A percentile compares a stretch with the other conserved stretches of the same genome.
These are phyloP conservation scores for Leccinum insolens DNA, from an alignment of 1,284 basidiomycete species.

Conservation along the genomic window DNA sequence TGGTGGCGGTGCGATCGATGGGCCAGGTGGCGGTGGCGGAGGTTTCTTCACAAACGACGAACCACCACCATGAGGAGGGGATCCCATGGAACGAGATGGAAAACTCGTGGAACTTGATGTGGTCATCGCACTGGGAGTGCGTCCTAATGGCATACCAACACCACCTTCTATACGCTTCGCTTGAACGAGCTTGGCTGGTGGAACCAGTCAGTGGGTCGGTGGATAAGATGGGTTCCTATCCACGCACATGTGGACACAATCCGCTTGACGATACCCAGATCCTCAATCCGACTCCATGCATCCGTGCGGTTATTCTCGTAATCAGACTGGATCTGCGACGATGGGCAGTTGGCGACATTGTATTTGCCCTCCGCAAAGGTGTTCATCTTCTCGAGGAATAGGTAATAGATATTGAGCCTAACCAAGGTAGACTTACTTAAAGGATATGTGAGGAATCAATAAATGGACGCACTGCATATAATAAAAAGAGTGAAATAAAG, in stretches of 20 bases:
- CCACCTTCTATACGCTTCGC: constrained; percentile 45
- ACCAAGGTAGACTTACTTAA: constrained; percentile 7
- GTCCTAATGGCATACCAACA: constrained; percentile 39
- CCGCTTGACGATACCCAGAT: constrained; percentile 78
- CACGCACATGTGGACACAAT: constrained; percentile 81
- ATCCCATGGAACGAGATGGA: constrained; percentile 41
- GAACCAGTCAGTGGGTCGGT: constrained; percentile 2
- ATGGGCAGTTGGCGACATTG: constrained; percentile 65
- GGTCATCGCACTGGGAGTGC: constrained; percentile 38
- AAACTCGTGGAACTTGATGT: constrained; percentile 47
- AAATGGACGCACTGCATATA: constrained; percentile 91
- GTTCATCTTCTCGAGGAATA: constrained; percentile 92
- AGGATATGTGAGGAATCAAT: constrained; percentile 3
- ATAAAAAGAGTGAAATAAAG: constrained; percentile 97
- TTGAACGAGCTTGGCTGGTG: constrained; percentile 66
- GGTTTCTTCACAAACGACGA: constrained; percentile 46
- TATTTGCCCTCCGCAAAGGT: constrained; percentile 86
- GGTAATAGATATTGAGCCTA: constrained; percentile 92
- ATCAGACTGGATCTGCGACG: constrained; percentile 74
- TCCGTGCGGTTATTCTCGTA: constrained; percentile 85
- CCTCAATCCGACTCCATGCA: constrained; percentile 76
- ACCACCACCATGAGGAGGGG: constrained; percentile 41
- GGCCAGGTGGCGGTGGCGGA: constrained; percentile 46
- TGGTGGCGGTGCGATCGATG: constrained; percentile 49
- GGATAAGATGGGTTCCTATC: neutral